phyloP scores from a whole-genome alignment of 2,329 filamentous ascomycete species.

The Fusarium oligoseptatum region DNA sequence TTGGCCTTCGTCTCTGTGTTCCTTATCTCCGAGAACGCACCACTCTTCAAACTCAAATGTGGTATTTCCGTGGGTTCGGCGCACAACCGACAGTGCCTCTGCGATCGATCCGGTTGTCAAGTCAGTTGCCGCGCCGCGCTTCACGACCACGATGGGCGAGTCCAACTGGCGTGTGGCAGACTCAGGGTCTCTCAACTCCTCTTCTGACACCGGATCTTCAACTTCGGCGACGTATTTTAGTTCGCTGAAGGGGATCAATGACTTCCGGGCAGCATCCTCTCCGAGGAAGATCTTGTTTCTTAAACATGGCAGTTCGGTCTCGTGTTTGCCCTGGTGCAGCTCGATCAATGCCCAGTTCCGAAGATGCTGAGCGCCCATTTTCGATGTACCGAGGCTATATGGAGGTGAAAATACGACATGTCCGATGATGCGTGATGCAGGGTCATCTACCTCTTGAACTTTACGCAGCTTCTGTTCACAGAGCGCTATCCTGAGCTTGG shows the following conservation, averaged over 20 bases:
- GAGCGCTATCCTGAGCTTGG: neutral
- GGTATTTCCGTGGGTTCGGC: neutral
- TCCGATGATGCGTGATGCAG: conserved; percentile 4
- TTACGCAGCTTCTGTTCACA: neutral
- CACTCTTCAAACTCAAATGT: conserved; percentile 9
- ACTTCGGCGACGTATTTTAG: neutral
- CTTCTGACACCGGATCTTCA: neutral
- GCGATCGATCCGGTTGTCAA: conserved; percentile 6
- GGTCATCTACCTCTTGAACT: neutral
- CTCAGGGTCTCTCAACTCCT: neutral
- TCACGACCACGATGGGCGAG: neutral
- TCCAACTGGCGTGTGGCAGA: neutral
- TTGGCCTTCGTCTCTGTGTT: too few species aligned
- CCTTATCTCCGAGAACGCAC: conserved; percentile 3
- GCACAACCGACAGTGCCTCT: neutral
- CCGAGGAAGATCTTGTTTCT: neutral
- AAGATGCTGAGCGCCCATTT: neutral
- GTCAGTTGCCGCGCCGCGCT: neutral
- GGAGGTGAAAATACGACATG: conserved; percentile 12
- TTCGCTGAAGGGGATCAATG: neutral
- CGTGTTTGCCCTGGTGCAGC: conserved; percentile 11
- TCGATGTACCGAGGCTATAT: neutral
- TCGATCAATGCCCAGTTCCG: conserved; percentile 28
- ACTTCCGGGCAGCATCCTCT: neutral
- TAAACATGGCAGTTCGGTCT: neutral